Base-by-base conservation (phyloP, 192 early-diverging fungal species). In the Coemansia sp. region DNA sequence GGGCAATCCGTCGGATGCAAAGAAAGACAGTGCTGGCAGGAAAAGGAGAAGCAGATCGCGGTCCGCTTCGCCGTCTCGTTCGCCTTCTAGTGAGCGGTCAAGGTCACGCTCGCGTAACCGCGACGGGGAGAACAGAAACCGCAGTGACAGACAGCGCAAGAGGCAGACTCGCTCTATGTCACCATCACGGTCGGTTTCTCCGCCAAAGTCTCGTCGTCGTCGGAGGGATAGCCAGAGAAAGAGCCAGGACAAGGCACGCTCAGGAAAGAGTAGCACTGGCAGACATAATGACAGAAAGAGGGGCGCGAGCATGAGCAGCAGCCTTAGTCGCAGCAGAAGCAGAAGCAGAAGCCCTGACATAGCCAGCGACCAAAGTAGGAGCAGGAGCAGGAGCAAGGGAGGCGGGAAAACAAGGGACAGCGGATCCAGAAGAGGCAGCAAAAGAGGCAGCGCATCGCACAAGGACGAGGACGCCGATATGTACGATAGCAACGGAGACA, bases 41-140 rank as follows among this genome's bases (percentile, higher is more conserved):
- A 49, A 63, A 33, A 61, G 49, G 64, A 66, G 69, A 36, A 63
- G 66, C 58, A 36, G 61, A n/a, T 65, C 66, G 41, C 43, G 25
- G 32, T 60, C 65, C 14, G 56, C 40, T 13, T 63, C 65, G 14
- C 45, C 13, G 11, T 75, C 72, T 34, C 60, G 61, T 35, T 76
- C 74, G 9, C 59, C 46, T 32, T 66, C 62, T 36, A 69, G 70
- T 41, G 67, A 64, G 5, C 53, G 57, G 58, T 66, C 67, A 3
- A 58, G 57, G 55, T 56, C 63, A 15, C 65, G 73, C 34, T 67
- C 71, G 22, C 72, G 69, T 19, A 71, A 70, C 65, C 60, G 62
- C 9, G 60, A 43, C 19, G 50, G 40, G 41, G 41, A 65, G 20
- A 48, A 38, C 38, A 58, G 53, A 42, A 57, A 36, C 6, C 69